Conservation (phyloP, 176 grass and related monocot species). For the Tillandsia leiboldiana region DNA sequence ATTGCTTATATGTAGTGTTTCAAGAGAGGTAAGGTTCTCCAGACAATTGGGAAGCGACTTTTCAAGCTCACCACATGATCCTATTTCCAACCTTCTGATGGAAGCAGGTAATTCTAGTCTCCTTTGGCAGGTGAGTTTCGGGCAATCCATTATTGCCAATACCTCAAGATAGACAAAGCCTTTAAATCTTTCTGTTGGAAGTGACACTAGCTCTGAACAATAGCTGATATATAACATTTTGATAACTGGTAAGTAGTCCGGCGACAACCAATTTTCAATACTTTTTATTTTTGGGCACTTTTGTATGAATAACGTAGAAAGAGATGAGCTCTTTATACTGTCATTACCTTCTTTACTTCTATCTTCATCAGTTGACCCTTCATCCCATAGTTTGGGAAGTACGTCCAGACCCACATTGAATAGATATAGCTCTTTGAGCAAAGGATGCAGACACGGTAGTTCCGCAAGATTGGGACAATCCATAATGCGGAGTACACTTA, state of each 20-base stretch:
- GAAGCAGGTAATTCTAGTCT: slow-evolving; percentile 19
- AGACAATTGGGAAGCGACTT: slow-evolving; percentile 16
- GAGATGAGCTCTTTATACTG: slow-evolving; percentile 3
- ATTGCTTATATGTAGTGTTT: background rate
- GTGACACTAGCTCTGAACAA: background rate
- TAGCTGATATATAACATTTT: background rate
- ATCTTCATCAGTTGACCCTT: background rate
- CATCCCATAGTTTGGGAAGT: slow-evolving; percentile 7
- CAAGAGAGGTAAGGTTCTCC: slow-evolving; percentile 8
- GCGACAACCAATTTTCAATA: background rate
- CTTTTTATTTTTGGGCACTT: background rate
- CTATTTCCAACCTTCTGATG: slow-evolving; percentile 3
- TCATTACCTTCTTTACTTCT: background rate
- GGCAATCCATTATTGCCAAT: slow-evolving; percentile 10
- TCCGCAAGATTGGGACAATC: background rate
- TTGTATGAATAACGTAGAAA: background rate
- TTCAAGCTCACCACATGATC: slow-evolving; percentile 13
- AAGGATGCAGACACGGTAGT: background rate
- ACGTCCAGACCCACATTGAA: background rate
- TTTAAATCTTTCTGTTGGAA: slow-evolving; percentile 9
- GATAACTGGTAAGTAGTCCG: background rate
- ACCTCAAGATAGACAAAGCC: slow-evolving; percentile 9
- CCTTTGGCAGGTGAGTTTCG: background rate
- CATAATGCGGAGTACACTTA: background rate
- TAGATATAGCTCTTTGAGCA: background rate